Evolutionary conservation across 306 rosid genomes (phyloP).

Genomic region (Begonia masoniana): DNA sequence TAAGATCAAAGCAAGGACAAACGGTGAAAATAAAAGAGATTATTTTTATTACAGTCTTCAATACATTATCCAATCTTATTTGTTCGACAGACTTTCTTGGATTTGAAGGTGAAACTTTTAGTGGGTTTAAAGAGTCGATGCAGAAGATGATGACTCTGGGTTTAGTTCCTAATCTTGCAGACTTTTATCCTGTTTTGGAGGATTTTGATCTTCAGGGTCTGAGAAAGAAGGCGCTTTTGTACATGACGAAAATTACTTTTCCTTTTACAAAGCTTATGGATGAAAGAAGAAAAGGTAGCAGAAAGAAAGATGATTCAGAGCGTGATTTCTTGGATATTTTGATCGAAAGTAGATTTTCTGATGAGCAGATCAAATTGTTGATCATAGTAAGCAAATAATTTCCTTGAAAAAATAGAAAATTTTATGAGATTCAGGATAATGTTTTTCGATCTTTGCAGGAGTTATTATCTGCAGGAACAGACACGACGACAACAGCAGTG

Average conservation of each 20-base stretch:
- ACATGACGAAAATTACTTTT: neutral
- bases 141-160: slow-evolving; percentile 1
- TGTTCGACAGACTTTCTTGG: slow-evolving; percentile 6
- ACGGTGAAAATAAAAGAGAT: neutral
- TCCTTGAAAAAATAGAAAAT: neutral
- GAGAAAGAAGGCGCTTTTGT: neutral
- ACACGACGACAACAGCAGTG: slow-evolving; percentile 10
- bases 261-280: neutral
- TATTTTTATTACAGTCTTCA: slow-evolving; percentile 2
- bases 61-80: slow-evolving; percentile 1
- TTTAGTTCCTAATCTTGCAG: slow-evolving; percentile 7
- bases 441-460: slow-evolving; percentile 8
- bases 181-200: neutral
- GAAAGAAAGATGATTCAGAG: too few relatives aligned
- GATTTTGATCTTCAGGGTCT: slow-evolving; percentile 7
- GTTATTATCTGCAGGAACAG: slow-evolving; percentile 12
- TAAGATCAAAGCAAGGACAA: slow-evolving; percentile 3
- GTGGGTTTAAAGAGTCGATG: neutral
- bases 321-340: slow-evolving; percentile 6
- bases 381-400: neutral
- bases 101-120: neutral
- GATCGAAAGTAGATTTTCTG: slow-evolving; percentile 1
- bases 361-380: neutral
- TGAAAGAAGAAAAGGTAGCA: neutral
- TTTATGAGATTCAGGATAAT: neutral